Conservation (phyloP, 2,329 filamentous ascomycete genomes). For the Xylariaceae sp. region DNA sequence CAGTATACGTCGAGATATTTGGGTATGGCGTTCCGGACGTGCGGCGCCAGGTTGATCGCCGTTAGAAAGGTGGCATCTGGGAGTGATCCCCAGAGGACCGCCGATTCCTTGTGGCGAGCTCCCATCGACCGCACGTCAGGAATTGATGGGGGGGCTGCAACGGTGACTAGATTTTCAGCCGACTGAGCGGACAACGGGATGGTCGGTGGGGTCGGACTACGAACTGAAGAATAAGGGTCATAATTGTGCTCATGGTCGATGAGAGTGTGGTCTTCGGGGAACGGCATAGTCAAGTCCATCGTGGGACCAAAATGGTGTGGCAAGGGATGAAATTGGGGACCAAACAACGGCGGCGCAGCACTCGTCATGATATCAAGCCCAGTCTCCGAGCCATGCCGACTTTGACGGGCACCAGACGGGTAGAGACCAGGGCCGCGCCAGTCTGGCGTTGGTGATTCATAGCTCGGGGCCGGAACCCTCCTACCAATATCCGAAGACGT, state of each 20-base stretch:
- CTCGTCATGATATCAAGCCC: slow-evolving; percentile 35
- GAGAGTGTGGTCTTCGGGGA: slow-evolving; percentile 39
- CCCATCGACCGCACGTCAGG: slow-evolving; percentile 42
- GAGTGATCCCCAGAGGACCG: slow-evolving; percentile 42
- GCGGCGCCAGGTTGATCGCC: slow-evolving; percentile 39
- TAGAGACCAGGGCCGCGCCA: slow-evolving; percentile 24
- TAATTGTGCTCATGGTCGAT: slow-evolving; percentile 42
- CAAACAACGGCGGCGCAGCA: slow-evolving; percentile 33
- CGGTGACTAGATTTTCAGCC: slow-evolving; percentile 53
- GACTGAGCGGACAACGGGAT: slow-evolving; percentile 47
- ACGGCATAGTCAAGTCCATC: slow-evolving; percentile 42
- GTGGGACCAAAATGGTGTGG: slow-evolving; percentile 41
- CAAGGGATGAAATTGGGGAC: slow-evolving; percentile 30
- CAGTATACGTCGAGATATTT: slow-evolving; percentile 57
- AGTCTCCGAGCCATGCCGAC: slow-evolving; percentile 24
- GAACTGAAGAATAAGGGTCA: slow-evolving; percentile 48
- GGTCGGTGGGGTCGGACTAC: slow-evolving; percentile 52
- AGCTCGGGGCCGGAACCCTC: slow-evolving; percentile 17
- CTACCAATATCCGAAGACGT: slow-evolving; percentile 45
- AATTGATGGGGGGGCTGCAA: slow-evolving; percentile 44
- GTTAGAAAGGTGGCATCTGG: slow-evolving; percentile 42
- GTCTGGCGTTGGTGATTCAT: slow-evolving; percentile 32
- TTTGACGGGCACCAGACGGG: slow-evolving; percentile 16
- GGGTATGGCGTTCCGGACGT: slow-evolving; percentile 49
- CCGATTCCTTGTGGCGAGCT: slow-evolving; percentile 45